Conservation (phyloP, 768 basidiomycete species). For the Ramaria rubella region DNA sequence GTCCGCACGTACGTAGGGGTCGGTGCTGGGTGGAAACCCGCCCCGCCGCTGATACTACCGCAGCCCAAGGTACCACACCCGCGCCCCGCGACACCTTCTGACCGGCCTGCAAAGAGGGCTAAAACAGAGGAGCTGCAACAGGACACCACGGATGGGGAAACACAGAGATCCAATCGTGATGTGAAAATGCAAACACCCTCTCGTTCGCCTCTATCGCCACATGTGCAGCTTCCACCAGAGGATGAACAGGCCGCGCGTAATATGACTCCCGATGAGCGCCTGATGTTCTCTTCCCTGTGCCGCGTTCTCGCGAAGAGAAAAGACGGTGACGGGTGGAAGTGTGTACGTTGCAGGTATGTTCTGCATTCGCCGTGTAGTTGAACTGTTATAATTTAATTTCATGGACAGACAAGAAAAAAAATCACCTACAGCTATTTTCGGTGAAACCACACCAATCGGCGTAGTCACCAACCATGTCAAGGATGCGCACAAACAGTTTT, state of each 20-base stretch:
- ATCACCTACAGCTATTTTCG: background rate
- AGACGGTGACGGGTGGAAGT: conserved; percentile 2
- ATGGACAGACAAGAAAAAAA: background rate
- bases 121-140: background rate
- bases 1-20: background rate
- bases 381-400: background rate
- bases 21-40: background rate
- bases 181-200: background rate
- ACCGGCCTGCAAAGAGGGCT: background rate
- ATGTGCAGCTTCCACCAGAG: background rate
- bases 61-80: background rate
- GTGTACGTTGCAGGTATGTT: background rate
- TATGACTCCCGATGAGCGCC: background rate
- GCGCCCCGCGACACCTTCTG: background rate
- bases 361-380: background rate
- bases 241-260: background rate
- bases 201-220: background rate
- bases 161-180: background rate
- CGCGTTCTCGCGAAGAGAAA: background rate
- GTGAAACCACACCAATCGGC: conserved; percentile 1
- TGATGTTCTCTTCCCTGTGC: background rate
- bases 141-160: too few species aligned
- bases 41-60: background rate
- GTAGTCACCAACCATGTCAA: background rate
- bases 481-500: background rate